Base-by-base conservation (phyloP, 768 basidiomycete genomes). In the Pleurotus pulmonarius region DNA sequence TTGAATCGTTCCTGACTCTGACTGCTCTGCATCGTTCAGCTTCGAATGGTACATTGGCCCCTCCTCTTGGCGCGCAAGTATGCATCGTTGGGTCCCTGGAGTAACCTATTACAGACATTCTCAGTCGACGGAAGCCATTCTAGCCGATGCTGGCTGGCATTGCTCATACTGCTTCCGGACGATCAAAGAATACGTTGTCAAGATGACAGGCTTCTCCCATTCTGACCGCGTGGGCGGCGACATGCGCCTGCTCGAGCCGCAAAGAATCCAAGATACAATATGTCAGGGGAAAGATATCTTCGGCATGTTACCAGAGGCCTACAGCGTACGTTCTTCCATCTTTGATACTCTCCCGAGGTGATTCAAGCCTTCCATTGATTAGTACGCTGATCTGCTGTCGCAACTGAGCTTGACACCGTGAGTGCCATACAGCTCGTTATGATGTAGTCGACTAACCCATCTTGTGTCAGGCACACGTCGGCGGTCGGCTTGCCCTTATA, bases 91-190 rank as follows among this genome's bases (percentile, higher is more conserved):
- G 79, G 68, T 59, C n/a, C 58, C 64, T n/a, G 62, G 41, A 18
- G 7, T 65, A 26, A 73, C 65, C 49, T 74, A 65, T 56, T 84
- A 84, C 63, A 72, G 75, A 25, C 82, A 82, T 62, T 78, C 77
- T 16, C 75, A 79, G 64, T 73, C 75, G 52, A 70, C 70, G 7
- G 73, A 83, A 48, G 63, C 66, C 38, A 68, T 80, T 7, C 77
- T 87, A 37, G 80, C 82, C 18, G 83, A 87, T 64, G 70, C 83
- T n/a, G 85, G 84, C 1, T 87, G 83, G 83, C 84, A 87, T 62
- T 86, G 83, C 69, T 82, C 81, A 56, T 86, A 81, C 70, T 86
- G 85, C 68, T 87, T 86, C 75, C 73, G 79, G 44, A 77, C 79
- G 11, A 71, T 86, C 48, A 67, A 74, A 6, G 84, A 87, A 64